A percentile compares a stretch with the other conserved stretches of the same genome.
These are phyloP conservation scores for Lophium mytilinum DNA, from an alignment of 495 filamentous ascomycete species.

Conservation along the genomic window DNA sequence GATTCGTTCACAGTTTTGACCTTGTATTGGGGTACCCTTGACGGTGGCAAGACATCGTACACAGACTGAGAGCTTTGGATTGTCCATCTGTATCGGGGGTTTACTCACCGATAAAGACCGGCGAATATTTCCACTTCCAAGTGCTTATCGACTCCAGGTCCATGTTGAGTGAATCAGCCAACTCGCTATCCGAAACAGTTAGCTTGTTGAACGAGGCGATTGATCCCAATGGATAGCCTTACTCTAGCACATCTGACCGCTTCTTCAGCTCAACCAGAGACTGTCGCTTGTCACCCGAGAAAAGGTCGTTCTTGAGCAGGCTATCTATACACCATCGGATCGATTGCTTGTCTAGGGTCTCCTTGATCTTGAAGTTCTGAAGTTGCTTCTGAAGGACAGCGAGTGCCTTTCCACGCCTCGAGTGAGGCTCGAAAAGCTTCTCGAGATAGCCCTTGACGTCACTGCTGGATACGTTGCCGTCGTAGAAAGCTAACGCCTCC, in stretches of 20 bases:
- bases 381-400: slow-evolving; percentile 23
- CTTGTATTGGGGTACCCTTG: no score
- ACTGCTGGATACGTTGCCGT: slow-evolving; percentile 23
- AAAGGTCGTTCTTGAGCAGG: slow-evolving; percentile 21
- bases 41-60: no score
- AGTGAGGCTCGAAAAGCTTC: slow-evolving; percentile 19
- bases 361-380: slow-evolving; percentile 8
- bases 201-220: no score
- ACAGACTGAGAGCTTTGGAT: no score
- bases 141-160: slow-evolving; percentile 16
- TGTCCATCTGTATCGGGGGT: no score
- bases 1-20: no score
- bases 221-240: no score
- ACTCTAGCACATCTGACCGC: slow-evolving; percentile 12
- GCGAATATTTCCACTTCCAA: slow-evolving; percentile 23
- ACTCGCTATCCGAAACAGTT: neutral
- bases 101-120: slow-evolving; percentile 24
- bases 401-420: slow-evolving; percentile 4
- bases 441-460: slow-evolving; percentile 26
- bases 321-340: slow-evolving; percentile 14
- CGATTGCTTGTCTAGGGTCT: neutral
- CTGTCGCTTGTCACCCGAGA: slow-evolving; percentile 22
- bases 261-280: slow-evolving; percentile 19
- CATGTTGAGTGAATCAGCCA: slow-evolving; percentile 31
- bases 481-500: slow-evolving; percentile 52